phyloP scores from a whole-genome alignment of 345 rosid species.

The Syzygium aromaticum region DNA sequence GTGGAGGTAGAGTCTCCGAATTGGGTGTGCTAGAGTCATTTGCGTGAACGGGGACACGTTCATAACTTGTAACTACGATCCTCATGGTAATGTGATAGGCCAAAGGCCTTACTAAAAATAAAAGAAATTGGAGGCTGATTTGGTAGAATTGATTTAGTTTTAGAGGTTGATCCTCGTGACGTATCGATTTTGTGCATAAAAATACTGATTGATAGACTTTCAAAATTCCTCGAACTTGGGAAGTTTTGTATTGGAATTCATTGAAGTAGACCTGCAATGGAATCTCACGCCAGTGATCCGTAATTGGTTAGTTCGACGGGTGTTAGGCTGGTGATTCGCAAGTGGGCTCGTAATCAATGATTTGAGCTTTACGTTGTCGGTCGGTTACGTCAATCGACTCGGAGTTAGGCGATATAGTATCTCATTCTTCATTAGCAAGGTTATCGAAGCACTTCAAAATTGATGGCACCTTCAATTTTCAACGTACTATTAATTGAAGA shows the following conservation, averaged over 20 bases:
- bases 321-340: too few species aligned
- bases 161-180: background rate
- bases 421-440: background rate
- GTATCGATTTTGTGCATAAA: too few species aligned
- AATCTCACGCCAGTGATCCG: too few species aligned
- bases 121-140: background rate
- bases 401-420: too few species aligned
- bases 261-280: too few species aligned
- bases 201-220: too few species aligned
- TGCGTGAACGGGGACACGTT: constrained; percentile 47
- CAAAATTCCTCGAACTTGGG: too few species aligned
- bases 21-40: constrained; percentile 43
- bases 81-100: constrained; percentile 55
- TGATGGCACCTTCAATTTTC: background rate
- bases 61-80: constrained; percentile 48
- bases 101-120: constrained; percentile 43
- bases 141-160: background rate
- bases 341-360: too few species aligned
- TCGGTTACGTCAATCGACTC: too few species aligned
- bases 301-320: too few species aligned
- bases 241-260: too few species aligned
- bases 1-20: constrained; percentile 46
- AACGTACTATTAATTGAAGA: background rate
- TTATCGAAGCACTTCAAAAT: background rate
- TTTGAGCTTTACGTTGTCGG: too few species aligned